Percentiles rank a stretch among this genome's conserved stretches.
Evolutionary conservation across 192 early-diverging fungal species (phyloP).

Genomic region (Phlyctochytrium arcticum): DNA sequence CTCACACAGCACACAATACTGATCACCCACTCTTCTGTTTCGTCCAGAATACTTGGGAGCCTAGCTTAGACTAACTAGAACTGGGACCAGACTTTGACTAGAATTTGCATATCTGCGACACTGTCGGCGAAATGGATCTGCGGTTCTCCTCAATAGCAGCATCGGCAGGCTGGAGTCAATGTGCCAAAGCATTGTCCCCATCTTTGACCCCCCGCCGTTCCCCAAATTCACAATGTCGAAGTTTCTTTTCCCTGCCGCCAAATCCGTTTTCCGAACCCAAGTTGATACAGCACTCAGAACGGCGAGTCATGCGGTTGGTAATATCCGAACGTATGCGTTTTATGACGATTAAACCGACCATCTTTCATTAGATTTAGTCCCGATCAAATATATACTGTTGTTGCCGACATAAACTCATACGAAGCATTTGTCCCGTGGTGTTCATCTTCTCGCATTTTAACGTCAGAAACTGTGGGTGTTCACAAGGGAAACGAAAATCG

Average conservation of each 20-base stretch:
- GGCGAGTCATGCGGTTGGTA: too few relatives aligned
- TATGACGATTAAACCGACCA: constrained; percentile 6
- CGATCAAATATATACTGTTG: constrained; percentile 74
- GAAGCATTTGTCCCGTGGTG: constrained; percentile 81
- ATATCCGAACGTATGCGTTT: too few relatives aligned
- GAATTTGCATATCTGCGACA: too few relatives aligned
- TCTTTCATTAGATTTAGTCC: constrained; percentile 68
- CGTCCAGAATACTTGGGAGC: too few relatives aligned
- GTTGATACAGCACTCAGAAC: background rate
- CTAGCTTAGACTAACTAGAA: too few relatives aligned
- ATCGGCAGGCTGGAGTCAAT: too few relatives aligned
- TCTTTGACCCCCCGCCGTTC: background rate
- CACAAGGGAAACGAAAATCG: background rate
- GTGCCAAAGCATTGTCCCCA: background rate
- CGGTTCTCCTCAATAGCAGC: too few relatives aligned
- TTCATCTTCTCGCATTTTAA: constrained; percentile 57
- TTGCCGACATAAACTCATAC: constrained; percentile 79
- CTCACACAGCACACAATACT: too few relatives aligned
- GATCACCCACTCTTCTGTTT: too few relatives aligned
- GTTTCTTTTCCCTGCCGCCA: background rate
- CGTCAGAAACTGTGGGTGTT: constrained; percentile 20
- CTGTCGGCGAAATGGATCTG: too few relatives aligned
- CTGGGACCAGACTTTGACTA: too few relatives aligned
- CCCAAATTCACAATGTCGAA: background rate
- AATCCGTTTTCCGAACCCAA: background rate